These are phyloP conservation scores for Millerozyma miso DNA, from an alignment of 805 yeast species.

Conservation along the genomic window DNA sequence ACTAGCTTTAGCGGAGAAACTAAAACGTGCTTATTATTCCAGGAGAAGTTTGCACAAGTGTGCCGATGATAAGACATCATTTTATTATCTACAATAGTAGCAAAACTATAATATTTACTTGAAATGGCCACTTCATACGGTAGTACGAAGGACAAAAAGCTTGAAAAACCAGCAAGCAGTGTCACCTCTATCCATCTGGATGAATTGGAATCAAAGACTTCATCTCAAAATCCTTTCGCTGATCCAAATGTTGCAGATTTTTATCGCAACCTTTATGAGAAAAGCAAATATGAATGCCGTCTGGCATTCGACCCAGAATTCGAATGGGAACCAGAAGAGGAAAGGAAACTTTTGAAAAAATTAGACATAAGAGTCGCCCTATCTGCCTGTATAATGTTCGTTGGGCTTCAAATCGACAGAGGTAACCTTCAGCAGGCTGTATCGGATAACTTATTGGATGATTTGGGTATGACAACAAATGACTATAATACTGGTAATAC, in stretches of 20 bases:
- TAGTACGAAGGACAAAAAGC: neutral
- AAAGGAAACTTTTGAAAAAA: constrained; percentile 16
- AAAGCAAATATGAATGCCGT: constrained; percentile 29
- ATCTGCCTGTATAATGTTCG: constrained; percentile 19
- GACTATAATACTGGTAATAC: constrained; percentile 41
- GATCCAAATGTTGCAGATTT: constrained; percentile 29
- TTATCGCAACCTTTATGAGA: constrained; percentile 27
- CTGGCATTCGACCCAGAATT: constrained; percentile 31
- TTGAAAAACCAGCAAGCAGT: neutral
- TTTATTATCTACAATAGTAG: too few relatives aligned
- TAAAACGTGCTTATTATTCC: too few relatives aligned
- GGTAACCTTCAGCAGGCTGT: constrained; percentile 20
- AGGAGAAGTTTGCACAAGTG: too few relatives aligned
- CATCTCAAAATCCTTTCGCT: constrained; percentile 13
- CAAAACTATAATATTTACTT: too few relatives aligned
- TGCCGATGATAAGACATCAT: too few relatives aligned
- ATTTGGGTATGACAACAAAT: constrained; percentile 29
- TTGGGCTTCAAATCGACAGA: constrained; percentile 21
- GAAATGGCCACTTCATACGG: too few relatives aligned
- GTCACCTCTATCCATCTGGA: neutral
- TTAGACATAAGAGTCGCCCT: constrained; percentile 19
- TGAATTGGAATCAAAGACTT: neutral
- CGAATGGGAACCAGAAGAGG: constrained; percentile 32
- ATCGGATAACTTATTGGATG: constrained; percentile 22
- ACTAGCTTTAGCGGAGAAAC: too few relatives aligned